Base-by-base conservation (phyloP, 1,284 basidiomycete genomes). In the Cryptococcus depauperatus region DNA sequence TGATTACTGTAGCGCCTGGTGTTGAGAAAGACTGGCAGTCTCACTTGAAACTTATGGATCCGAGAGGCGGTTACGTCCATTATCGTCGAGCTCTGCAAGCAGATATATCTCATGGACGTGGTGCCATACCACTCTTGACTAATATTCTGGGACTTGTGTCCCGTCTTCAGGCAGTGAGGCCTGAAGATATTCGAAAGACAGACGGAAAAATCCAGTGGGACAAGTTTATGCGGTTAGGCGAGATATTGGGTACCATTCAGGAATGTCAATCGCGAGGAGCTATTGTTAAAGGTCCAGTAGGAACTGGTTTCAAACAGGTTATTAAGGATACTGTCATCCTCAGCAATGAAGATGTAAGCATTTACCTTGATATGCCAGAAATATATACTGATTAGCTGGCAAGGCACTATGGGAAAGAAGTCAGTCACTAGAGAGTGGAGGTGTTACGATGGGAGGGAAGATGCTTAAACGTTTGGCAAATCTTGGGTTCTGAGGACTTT, bases 101-200 rank as follows among this genome's bases (percentile, higher is more conserved):
- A 6, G 68, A 71, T 48, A 53, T 62, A 11, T 51, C 56, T 8
- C 55, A 65, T 38, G 64, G 60, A 5, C 51, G 61, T 43, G 44
- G 56, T 3, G 66, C 65, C 4, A 69, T 71, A 32, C 69, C 69
- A 0, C 58, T 71, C n/a, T 35, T 71, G 8, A 60, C 59, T 4
- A 60, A 56, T 0, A 43, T 65, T 1, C 44, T 69, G 5, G 49
- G 55, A 14, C 43, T 65, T 21, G 52, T 69, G 9, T 61, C 48
- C 34, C 50, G 59, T 18, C 47, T 69, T 22, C 66, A 69, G 32
- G 50, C 48, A 21, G 59, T 57, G 1, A 52, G 64, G 14, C 51
- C 49, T 1, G 57, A 62, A n/a, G 66, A 69, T 52, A 43, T 44
- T 1, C 51, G 63, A 3, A 14, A 45, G 9, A 50, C 48, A 28